phyloP scores from a whole-genome alignment of 2,329 filamentous ascomycete genomes.

The Penicillium sclerotigenum region DNA sequence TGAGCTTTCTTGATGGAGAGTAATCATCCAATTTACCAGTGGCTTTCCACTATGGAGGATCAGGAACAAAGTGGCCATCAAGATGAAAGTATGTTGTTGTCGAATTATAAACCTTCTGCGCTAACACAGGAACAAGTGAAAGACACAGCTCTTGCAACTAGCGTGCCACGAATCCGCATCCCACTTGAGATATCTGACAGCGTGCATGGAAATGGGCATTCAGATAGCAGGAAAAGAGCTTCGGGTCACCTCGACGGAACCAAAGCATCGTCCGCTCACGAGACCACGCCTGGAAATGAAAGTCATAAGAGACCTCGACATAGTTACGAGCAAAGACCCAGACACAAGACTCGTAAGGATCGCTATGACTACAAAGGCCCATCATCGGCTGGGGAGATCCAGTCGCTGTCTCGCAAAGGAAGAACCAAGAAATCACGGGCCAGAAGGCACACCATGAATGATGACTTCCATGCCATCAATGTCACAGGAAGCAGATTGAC shows the following conservation, averaged over 20 bases:
- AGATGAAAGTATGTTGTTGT: background rate
- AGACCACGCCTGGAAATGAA: background rate
- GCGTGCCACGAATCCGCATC: background rate
- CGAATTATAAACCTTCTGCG: no score
- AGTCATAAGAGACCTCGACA: background rate
- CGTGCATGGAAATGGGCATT: background rate
- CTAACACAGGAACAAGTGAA: background rate
- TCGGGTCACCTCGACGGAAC: background rate
- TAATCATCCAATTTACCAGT: constrained; percentile 12
- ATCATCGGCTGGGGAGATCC: background rate
- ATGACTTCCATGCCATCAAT: constrained; percentile 55
- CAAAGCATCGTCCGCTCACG: background rate
- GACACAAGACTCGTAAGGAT: constrained; percentile 56
- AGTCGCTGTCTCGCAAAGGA: constrained; percentile 4
- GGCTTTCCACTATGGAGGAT: constrained; percentile 12
- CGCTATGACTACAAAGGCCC: constrained; percentile 51
- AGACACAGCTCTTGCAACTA: no score
- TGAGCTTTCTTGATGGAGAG: background rate
- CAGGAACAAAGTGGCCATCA: background rate
- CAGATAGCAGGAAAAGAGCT: background rate
- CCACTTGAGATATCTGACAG: background rate
- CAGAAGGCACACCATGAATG: constrained; percentile 47
- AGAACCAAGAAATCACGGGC: constrained; percentile 26
- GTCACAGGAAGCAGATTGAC: constrained; percentile 54
- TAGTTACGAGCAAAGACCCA: constrained; percentile 50